Evolutionary conservation across 1,284 basidiomycete genomes (phyloP), one percentile per base, ranked within the genome.

Genomic region (Rhodotorula sp.): DNA sequence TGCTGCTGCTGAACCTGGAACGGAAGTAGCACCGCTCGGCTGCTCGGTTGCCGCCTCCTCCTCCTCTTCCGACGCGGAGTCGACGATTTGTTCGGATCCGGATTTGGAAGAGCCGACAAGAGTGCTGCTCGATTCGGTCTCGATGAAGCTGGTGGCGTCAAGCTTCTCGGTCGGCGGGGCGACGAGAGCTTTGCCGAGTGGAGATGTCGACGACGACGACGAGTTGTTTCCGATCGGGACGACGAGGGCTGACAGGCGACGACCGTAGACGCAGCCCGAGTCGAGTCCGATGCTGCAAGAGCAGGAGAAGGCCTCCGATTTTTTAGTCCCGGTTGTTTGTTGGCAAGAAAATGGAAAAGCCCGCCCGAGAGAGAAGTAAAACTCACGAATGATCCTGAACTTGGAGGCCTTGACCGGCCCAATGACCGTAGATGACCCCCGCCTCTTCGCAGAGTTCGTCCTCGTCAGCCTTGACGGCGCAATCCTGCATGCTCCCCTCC

Each of bases 371-470:
- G 64, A 49, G 21, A n/a, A 58, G 60, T 34, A 59, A 16, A 34
- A 64, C 72, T 58, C 34, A 76, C 69, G 72, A 71, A 58, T 76
- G 72, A 5, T 70, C 54, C 26, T 76, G 69, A 1, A 77, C 59
- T 15, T 73, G 65, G 34, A 79, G 47, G 2, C 78, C 78, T 58
- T 71, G 62, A 1, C 69, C 74, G 14, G 76, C 75, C 70, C 76
- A 78, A 47, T 79, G 78, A 0, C 78, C 78, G 54, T 79, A 79
- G 14, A 79, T 49, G 15, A 79, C 62, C 26, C 70, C 76, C 18
- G 74, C 61, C 43, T 67, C 56, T 46, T 74, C 67, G 43, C 77
- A 76, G n/a, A 66, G 61, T 4, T 62, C 60, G 16, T 57, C 58
- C 8, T 67, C 70, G 31, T 54, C 69, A 8, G 59, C 54, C 18